phyloP scores from a whole-genome alignment of 148 eudicot species.

The Silene conica region DNA sequence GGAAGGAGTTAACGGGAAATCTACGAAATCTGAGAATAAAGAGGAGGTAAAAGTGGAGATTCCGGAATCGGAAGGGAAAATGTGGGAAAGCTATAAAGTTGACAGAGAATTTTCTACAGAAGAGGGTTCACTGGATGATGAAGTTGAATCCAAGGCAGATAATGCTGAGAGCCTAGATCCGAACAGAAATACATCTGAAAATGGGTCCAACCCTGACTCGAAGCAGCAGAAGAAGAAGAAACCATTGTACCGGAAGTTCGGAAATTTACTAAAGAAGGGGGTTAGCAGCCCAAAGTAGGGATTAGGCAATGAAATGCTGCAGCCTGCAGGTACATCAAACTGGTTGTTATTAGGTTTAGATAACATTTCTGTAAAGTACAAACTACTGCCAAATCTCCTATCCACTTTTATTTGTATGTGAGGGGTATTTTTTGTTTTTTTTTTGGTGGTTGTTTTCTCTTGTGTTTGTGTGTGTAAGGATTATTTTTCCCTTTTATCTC shows the following conservation, averaged over 20 bases:
- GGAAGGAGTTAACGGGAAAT: slow-evolving; percentile 39
- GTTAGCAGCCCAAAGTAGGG: slow-evolving; percentile 52
- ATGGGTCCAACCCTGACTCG: slow-evolving; percentile 48
- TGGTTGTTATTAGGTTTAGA: slow-evolving; percentile 35
- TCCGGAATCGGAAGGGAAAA: slow-evolving; percentile 50
- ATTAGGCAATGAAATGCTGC: slow-evolving; percentile 1
- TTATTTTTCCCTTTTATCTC: background rate
- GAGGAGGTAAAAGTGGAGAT: slow-evolving; percentile 38
- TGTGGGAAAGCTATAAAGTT: slow-evolving; percentile 87
- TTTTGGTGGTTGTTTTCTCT: background rate
- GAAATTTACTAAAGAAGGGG: slow-evolving; percentile 77
- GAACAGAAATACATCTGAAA: slow-evolving; percentile 48
- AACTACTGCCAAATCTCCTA: no score
- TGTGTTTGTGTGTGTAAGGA: background rate
- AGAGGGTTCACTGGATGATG: slow-evolving; percentile 66
- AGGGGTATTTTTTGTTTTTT: slow-evolving; percentile 3
- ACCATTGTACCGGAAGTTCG: slow-evolving; percentile 70
- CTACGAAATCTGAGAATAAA: slow-evolving; percentile 26
- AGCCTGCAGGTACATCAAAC: slow-evolving; percentile 26
- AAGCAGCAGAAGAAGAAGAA: slow-evolving; percentile 82
- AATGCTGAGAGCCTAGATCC: slow-evolving; percentile 48
- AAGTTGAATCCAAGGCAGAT: slow-evolving; percentile 56
- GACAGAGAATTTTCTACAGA: slow-evolving; percentile 60
- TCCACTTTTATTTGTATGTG: slow-evolving; percentile 27
- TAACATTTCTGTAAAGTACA: slow-evolving; percentile 18